Base-by-base conservation (phyloP, 2,329 filamentous ascomycete species). In the Pestalotiopsis fici region DNA sequence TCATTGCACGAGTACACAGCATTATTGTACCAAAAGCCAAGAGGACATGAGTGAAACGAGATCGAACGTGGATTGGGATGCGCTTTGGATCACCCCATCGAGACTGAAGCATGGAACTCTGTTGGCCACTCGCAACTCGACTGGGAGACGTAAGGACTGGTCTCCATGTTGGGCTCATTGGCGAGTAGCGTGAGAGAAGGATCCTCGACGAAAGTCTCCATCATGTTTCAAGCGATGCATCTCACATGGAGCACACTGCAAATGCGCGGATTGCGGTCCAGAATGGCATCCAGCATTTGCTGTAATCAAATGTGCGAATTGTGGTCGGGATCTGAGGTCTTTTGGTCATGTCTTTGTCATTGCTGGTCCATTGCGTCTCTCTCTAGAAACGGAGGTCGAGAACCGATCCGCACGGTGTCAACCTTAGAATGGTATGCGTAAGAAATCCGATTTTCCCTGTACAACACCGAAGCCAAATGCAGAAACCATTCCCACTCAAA, bases 391-490 rank as follows among this genome's bases (percentile, higher is more conserved):
- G 66, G 63, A 64, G 68, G 70, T 68, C 71, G 66, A 70, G 69
- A 68, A 70, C 65, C 59, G 68, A 69, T 71, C 71, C 70, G 68
- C 70, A 71, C 69, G 70, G 74, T 65, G 68, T 73, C 72, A 70
- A 71, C 71, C 71, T 66, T 72, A 63, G 65, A 68, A 67, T 72
- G 70, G 69, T 66, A 72, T 73, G 71, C 71, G 70, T 74, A 70
- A 66, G 71, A 74, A 72, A 67, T 70, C 71, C 70, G 67, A 72
- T 65, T 73, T 74, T 73, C 72, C 70, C 71, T 66, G 68, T 73
- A 74, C 71, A 73, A 74, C 72, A 73, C 73, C 73, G 70, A 75
- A 75, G 71, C 73, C 71, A 75, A 75, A 74, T 72, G 71, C 71
- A 72, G 72, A 74, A 71, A 71, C 59, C 67, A 70, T 69, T 69